These are phyloP conservation scores for Lactarius indigo DNA, from an alignment of 768 basidiomycete genomes.

Conservation along the genomic window DNA sequence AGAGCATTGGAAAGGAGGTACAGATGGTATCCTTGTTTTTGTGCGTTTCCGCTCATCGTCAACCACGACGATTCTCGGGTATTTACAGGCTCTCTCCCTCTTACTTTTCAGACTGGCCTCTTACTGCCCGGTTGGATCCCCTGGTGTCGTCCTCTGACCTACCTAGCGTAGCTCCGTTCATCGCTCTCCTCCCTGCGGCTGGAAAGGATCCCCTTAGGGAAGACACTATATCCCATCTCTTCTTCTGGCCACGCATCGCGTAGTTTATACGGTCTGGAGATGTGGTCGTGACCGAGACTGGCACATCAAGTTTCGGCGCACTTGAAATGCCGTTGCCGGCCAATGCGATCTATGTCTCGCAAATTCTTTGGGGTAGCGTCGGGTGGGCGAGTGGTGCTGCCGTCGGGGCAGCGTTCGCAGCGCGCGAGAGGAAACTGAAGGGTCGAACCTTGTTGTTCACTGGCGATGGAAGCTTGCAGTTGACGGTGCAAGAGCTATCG, in stretches of 20 bases:
- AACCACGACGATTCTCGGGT: no score
- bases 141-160: conserved; percentile 40
- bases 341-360: conserved; percentile 60
- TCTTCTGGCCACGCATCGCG: conserved; percentile 80
- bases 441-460: conserved; percentile 78
- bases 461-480: conserved; percentile 81
- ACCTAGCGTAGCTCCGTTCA: conserved; percentile 44
- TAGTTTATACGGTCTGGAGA: conserved; percentile 69
- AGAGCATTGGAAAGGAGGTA: no score
- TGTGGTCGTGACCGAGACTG: conserved; percentile 86
- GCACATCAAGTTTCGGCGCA: conserved; percentile 83
- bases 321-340: conserved; percentile 76
- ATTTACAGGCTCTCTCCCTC: no score
- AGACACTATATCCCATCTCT: conserved; percentile 65
- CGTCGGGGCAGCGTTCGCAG: conserved; percentile 80
- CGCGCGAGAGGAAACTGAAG: conserved; percentile 50
- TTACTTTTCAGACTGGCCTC: not conserved
- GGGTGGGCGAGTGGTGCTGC: conserved; percentile 83
- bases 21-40: no score
- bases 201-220: conserved; percentile 38
- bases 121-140: conserved; percentile 46
- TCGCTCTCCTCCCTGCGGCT: conserved; percentile 39
- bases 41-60: no score
- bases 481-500: conserved; percentile 79
- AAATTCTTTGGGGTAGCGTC: conserved; percentile 90